A percentile compares a stretch with the other conserved stretches of the same genome.
These are phyloP conservation scores for Agrostemma githago DNA, from an alignment of 148 eudicot species.

Conservation along the genomic window DNA sequence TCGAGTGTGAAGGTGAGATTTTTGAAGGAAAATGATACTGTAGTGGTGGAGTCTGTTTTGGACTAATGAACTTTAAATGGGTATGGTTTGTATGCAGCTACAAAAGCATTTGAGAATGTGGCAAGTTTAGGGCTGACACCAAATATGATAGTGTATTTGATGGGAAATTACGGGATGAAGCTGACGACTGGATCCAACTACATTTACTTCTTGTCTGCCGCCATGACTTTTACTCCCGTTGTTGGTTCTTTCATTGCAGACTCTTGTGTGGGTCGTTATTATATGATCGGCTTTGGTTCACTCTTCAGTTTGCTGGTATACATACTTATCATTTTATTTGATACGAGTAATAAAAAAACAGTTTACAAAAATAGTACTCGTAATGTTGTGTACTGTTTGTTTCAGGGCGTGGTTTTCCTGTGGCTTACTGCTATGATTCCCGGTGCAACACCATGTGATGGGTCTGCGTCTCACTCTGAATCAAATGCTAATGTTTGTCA, in stretches of 20 bases:
- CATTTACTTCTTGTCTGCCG: slow-evolving; percentile 48
- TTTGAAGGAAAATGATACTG: neutral
- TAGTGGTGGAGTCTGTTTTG: neutral
- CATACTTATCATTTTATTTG: neutral
- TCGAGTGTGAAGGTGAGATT: neutral
- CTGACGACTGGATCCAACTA: slow-evolving; percentile 44
- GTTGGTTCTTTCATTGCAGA: slow-evolving; percentile 47
- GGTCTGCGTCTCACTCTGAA: neutral
- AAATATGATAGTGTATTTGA: slow-evolving; percentile 57
- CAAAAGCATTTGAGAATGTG: slow-evolving; percentile 49
- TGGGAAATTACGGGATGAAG: slow-evolving; percentile 42
- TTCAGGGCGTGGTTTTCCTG: slow-evolving; percentile 41
- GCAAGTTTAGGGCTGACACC: slow-evolving; percentile 48
- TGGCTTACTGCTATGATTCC: slow-evolving; percentile 47
- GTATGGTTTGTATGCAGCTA: slow-evolving; percentile 23
- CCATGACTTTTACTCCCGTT: slow-evolving; percentile 42
- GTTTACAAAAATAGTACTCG: neutral
- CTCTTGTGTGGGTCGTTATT: slow-evolving; percentile 48
- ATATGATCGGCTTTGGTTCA: slow-evolving; percentile 50
- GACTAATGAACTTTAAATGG: too few relatives aligned
- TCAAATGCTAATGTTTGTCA: slow-evolving; percentile 18
- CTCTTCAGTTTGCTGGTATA: slow-evolving; percentile 44
- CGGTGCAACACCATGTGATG: slow-evolving; percentile 35
- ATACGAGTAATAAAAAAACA: too few relatives aligned
- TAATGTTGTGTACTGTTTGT: neutral